Evolutionary conservation across 371 early-diverging fungal species (phyloP), one percentile per base, ranked within the genome.

Genomic region (Dichotomocladium elegans): DNA sequence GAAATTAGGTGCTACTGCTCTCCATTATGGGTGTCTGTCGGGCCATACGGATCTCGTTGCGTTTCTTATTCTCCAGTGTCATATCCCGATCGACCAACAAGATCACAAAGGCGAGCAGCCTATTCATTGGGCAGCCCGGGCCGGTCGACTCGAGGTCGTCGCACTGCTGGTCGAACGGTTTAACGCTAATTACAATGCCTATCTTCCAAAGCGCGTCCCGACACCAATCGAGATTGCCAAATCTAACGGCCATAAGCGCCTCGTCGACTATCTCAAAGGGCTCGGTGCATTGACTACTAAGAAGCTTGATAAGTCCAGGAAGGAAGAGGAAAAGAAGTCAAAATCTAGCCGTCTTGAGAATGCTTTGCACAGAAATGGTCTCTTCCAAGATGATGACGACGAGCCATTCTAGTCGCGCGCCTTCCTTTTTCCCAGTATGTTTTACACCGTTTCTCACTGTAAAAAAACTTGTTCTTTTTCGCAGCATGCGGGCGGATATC

Each of bases 1-100:
- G 22, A 25, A 37, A 34, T 27, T 47, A 74, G 75, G 75, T 29
- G 69, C 69, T 6, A 71, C 64, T 28, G 58, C 58, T 5, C 48
- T 75, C n/a, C 75, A 75, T 48, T 75, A 71, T 61, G 75, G 72
- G 22, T 62, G 69, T 41, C 50, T 47, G 26, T 71, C 75, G 5
- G 72, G 75, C 2, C 65, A 75, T 48, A 52, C 59, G 12, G 70
- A 69, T 15, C 48, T 73, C 3, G 74, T 73, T 10, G 51, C 63
- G 9, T 67, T 57, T 35, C 31, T 70, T 2, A 51, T 61, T 25
- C 56, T 53, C 22, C 46, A 50, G 10, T 73, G 74, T 51, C 61
- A 59, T 7, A 47, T 67, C 1, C 63, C 74, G n/a, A 46, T 55
- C 2, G 44, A 51, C 22, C 57, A 64, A 40, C 27, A 46, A 6